A percentile compares a stretch with the other conserved stretches of the same genome.
Evolutionary conservation across 2,329 filamentous ascomycete species (phyloP).

Genomic region (Fusarium sp.): DNA sequence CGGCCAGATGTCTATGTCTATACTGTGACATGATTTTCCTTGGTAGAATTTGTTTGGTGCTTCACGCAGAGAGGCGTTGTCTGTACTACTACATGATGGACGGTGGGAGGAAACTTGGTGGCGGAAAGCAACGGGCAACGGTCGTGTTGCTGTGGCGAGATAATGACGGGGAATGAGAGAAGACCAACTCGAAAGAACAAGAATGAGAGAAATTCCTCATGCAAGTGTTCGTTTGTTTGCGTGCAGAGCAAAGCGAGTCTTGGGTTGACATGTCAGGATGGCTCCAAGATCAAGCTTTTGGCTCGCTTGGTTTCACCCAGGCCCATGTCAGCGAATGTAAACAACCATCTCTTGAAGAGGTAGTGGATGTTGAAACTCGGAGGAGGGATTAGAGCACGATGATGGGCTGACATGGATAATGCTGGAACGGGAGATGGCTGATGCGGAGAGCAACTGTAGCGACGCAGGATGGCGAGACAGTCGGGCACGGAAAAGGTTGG

Average conservation of each 20-base stretch:
- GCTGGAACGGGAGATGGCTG: neutral
- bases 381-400: neutral
- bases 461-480: conserved; percentile 3
- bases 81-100: conserved; percentile 34
- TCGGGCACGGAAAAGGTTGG: neutral
- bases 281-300: neutral
- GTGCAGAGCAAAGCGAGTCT: neutral
- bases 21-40: conserved; percentile 17
- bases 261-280: neutral
- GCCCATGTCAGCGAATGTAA: neutral
- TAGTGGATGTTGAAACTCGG: neutral
- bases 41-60: conserved; percentile 15
- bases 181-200: conserved; percentile 19
- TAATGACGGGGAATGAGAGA: conserved; percentile 32
- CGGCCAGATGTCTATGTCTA: conserved; percentile 26
- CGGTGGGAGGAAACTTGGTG: conserved; percentile 3
- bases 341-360: neutral
- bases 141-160: conserved; percentile 9
- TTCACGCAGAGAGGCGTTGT: conserved; percentile 15
- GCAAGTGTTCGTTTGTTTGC: neutral
- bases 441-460: neutral
- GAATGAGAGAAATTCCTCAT: conserved; percentile 16
- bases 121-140: conserved; percentile 1
- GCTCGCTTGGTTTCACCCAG: neutral
- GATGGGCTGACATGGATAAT: conserved; percentile 1